These are phyloP conservation scores for Globisporangium irregulare DNA, from an alignment of 352 stramenopile species.

Conservation along the genomic window DNA sequence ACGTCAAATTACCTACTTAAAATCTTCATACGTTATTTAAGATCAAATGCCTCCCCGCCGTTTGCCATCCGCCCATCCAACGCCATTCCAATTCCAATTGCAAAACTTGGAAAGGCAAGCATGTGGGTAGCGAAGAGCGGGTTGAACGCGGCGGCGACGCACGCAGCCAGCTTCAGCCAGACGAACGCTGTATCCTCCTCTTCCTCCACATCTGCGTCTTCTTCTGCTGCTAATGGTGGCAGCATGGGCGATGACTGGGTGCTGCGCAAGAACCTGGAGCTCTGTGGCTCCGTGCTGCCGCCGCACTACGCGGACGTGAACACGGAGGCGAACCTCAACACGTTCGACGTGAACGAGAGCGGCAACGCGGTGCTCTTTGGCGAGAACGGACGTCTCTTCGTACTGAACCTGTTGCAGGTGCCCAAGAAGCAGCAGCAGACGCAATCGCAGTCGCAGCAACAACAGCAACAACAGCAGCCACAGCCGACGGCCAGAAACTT, in stretches of 20 bases:
- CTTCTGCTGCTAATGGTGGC: neutral
- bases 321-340: slow-evolving; percentile 52
- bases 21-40: neutral
- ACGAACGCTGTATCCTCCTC: neutral
- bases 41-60: neutral
- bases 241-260: slow-evolving; percentile 43
- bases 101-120: neutral
- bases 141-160: neutral
- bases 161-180: neutral
- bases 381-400: slow-evolving; percentile 42
- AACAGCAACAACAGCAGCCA: neutral
- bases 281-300: slow-evolving; percentile 54
- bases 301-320: slow-evolving; percentile 50
- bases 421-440: slow-evolving; percentile 8
- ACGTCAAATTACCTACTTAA: neutral
- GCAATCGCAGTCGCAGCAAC: slow-evolving; percentile 7
- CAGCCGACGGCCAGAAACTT: neutral
- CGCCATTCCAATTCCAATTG: neutral
- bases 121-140: slow-evolving; percentile 7
- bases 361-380: slow-evolving; percentile 47
- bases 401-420: slow-evolving; percentile 54
- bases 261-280: slow-evolving; percentile 49
- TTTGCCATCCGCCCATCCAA: slow-evolving; percentile 3
- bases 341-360: slow-evolving; percentile 64
- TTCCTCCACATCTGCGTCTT: neutral